Evolutionary conservation across 2,329 filamentous ascomycete genomes (phyloP).

Genomic region (Neopestalotiopsis rosae): DNA sequence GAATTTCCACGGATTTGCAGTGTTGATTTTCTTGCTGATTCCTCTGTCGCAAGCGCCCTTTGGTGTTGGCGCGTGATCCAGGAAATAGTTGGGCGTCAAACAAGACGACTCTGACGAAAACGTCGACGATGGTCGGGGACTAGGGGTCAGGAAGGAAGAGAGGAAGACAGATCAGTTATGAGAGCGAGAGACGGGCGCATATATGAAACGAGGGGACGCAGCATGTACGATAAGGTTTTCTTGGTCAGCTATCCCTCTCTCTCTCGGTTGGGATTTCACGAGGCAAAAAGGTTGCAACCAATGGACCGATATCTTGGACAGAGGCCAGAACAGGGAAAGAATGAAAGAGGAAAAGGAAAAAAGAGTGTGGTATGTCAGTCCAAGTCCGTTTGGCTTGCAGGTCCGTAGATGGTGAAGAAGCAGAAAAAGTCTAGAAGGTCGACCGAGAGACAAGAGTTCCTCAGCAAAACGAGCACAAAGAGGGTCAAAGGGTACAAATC

Average conservation of each 20-base stretch:
- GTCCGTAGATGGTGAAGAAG: conserved; percentile 27
- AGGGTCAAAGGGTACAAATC: neutral
- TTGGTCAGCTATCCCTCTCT: neutral
- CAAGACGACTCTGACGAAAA: neutral
- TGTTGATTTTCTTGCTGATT: conserved; percentile 2
- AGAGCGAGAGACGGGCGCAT: conserved; percentile 18
- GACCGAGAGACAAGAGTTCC: conserved; percentile 8
- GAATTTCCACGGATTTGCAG: neutral
- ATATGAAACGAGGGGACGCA: conserved; percentile 22
- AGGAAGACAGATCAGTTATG: conserved; percentile 15
- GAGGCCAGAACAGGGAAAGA: conserved; percentile 21
- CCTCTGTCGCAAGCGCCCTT: neutral
- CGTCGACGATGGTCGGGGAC: conserved; percentile 2
- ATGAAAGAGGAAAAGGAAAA: conserved; percentile 11
- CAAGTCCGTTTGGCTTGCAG: conserved; percentile 16
- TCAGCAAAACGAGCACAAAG: neutral
- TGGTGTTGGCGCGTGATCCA: neutral
- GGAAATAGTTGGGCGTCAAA: conserved; percentile 3
- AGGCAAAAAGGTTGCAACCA: conserved; percentile 21
- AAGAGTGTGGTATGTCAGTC: conserved; percentile 15
- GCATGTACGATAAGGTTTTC: conserved; percentile 12
- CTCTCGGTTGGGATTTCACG: conserved; percentile 1
- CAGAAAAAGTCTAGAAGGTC: conserved; percentile 7
- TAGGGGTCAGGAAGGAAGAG: neutral
- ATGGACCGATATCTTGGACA: conserved; percentile 23